Evolutionary conservation across 148 eudicot genomes (phyloP).

Genomic region (Silene latifolia): DNA sequence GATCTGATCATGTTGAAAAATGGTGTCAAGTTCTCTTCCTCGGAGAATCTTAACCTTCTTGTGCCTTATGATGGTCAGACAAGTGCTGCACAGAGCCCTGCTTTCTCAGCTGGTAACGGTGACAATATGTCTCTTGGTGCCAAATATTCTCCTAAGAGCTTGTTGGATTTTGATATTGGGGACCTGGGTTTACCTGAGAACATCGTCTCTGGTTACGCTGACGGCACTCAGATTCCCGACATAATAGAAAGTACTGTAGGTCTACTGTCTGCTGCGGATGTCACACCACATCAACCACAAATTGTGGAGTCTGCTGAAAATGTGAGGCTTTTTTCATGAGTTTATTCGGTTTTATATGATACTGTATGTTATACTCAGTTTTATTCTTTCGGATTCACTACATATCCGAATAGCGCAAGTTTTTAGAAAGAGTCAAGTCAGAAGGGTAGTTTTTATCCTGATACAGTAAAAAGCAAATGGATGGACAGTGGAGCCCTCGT

Average conservation of each 20-base stretch:
- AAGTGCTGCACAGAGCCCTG: slow-evolving; percentile 72
- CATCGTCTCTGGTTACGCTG: slow-evolving; percentile 46
- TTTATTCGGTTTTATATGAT: not conserved
- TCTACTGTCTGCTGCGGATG: slow-evolving; percentile 61
- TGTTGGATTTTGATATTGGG: slow-evolving; percentile 57
- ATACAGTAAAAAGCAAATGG: no score
- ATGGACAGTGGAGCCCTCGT: no score
- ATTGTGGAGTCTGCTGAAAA: slow-evolving; percentile 73
- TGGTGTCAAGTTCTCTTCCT: slow-evolving; percentile 60
- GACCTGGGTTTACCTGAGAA: slow-evolving; percentile 59
- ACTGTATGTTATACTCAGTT: not conserved
- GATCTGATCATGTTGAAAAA: slow-evolving; percentile 49
- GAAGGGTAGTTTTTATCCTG: no score
- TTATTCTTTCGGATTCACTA: no score
- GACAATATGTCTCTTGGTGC: slow-evolving; percentile 55
- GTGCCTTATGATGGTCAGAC: slow-evolving; percentile 57
- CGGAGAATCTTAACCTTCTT: slow-evolving; percentile 67
- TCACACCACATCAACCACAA: slow-evolving; percentile 60
- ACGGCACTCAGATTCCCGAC: slow-evolving; percentile 66
- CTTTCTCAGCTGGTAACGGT: slow-evolving; percentile 70
- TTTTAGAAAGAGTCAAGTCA: no score
- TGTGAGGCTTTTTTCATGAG: slow-evolving; percentile 38
- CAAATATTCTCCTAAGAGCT: slow-evolving; percentile 31
- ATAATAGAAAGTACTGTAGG: slow-evolving; percentile 89
- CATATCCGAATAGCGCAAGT: no score